Evolutionary conservation across 2,329 filamentous ascomycete genomes (phyloP).

Genomic region (Talaromyces piceae): DNA sequence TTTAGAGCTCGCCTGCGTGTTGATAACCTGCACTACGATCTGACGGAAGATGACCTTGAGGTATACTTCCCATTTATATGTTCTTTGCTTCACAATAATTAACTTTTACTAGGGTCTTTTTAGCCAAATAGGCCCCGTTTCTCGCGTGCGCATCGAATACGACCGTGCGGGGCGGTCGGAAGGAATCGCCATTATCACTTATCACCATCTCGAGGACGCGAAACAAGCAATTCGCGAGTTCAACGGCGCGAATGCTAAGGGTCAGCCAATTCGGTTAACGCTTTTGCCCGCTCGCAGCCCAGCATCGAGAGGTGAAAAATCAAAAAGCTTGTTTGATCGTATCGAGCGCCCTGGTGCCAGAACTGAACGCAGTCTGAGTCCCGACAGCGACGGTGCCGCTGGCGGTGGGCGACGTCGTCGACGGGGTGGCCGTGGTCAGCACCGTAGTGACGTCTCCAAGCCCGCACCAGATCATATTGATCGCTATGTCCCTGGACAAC

Average conservation of each 20-base stretch:
- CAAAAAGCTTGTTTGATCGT: constrained; percentile 60
- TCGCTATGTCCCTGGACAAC: constrained; percentile 64
- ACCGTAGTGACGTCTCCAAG: constrained; percentile 48
- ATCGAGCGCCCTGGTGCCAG: constrained; percentile 42
- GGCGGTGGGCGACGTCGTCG: constrained; percentile 30
- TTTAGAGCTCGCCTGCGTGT: constrained; percentile 66
- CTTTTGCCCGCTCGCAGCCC: constrained; percentile 49
- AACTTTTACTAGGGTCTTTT: constrained; percentile 61
- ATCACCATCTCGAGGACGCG: constrained; percentile 64
- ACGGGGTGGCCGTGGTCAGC: constrained; percentile 19
- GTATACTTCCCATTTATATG: constrained; percentile 41
- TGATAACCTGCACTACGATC: constrained; percentile 87
- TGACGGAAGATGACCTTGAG: constrained; percentile 74
- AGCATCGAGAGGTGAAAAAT: constrained; percentile 42
- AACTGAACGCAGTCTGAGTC: constrained; percentile 36
- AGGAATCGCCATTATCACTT: constrained; percentile 77
- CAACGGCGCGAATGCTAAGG: constrained; percentile 84
- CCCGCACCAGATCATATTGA: constrained; percentile 64
- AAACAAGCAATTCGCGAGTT: constrained; percentile 68
- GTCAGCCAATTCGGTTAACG: constrained; percentile 71
- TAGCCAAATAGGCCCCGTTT: constrained; percentile 64
- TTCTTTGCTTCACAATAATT: not conserved
- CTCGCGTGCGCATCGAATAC: constrained; percentile 64
- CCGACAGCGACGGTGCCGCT: constrained; percentile 27
- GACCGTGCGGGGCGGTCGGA: constrained; percentile 84